These are phyloP conservation scores for Limnomonas spitsbergensis DNA, from an alignment of 139 green algal species.

Conservation along the genomic window DNA sequence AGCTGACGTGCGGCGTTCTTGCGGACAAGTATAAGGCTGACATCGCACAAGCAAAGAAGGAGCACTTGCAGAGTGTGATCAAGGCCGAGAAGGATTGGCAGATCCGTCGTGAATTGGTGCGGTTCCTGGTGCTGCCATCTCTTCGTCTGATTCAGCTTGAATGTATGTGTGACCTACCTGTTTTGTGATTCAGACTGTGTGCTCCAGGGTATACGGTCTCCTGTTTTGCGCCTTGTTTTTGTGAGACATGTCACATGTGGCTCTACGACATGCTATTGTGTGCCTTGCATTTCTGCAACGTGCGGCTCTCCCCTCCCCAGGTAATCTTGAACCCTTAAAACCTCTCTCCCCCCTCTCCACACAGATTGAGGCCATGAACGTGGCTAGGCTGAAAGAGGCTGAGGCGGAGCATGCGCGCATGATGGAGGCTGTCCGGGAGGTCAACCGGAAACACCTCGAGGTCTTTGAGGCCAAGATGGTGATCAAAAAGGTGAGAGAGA, in stretches of 20 bases:
- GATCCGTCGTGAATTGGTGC: neutral
- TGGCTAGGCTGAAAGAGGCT: conserved; percentile 26
- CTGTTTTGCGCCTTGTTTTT: no score
- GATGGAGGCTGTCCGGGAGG: neutral
- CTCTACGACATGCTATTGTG: neutral
- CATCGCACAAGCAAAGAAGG: conserved; percentile 9
- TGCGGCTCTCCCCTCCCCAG: neutral
- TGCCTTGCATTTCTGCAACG: neutral
- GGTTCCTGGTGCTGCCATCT: neutral
- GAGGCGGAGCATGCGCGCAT: conserved; percentile 17
- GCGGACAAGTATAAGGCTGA: neutral
- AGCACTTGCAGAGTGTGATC: neutral
- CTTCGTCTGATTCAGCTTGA: no score
- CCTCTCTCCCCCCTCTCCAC: neutral
- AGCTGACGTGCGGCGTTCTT: neutral
- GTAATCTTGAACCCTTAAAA: conserved; percentile 10
- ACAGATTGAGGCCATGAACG: conserved; percentile 20
- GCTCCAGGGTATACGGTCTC: no score
- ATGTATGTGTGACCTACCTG: no score
- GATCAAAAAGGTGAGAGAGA: conserved; percentile 1
- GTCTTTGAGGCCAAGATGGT: conserved; percentile 23
- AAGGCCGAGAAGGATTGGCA: neutral
- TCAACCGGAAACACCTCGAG: conserved; percentile 16
- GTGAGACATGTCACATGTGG: no score
- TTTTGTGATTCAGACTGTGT: no score